Evolutionary conservation across 2,329 filamentous ascomycete species (phyloP).

Genomic region (Coccinonectria pachysandricola): DNA sequence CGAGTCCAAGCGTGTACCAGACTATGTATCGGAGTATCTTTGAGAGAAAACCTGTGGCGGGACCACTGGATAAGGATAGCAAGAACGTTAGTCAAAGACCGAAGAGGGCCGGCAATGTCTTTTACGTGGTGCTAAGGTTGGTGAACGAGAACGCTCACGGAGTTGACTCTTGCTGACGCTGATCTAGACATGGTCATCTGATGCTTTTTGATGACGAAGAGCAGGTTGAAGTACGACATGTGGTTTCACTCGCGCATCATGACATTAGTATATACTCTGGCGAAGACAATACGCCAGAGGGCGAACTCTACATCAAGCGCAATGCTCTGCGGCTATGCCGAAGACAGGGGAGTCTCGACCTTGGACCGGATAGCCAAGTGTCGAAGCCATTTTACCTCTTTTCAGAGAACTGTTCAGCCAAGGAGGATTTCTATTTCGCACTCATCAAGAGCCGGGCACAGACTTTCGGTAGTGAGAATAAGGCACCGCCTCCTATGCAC

Average conservation of each 20-base stretch:
- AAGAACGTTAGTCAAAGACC: slow-evolving; percentile 41
- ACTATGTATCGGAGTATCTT: slow-evolving; percentile 97
- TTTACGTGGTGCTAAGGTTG: slow-evolving; percentile 82
- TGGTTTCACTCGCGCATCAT: slow-evolving; percentile 86
- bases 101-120: slow-evolving; percentile 71
- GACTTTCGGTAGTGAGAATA: slow-evolving; percentile 43
- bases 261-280: slow-evolving; percentile 77
- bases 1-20: slow-evolving; percentile 93
- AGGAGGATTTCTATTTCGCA: slow-evolving; percentile 97
- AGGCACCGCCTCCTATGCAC: slow-evolving; percentile 56
- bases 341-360: slow-evolving; percentile 43
- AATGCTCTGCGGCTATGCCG: slow-evolving; percentile 79
- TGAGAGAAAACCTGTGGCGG: slow-evolving; percentile 54
- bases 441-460: slow-evolving; percentile 76
- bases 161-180: slow-evolving; percentile 6
- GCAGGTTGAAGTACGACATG: slow-evolving; percentile 90
- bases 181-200: slow-evolving; percentile 71
- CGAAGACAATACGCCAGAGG: slow-evolving; percentile 68
- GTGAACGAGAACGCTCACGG: slow-evolving; percentile 10
- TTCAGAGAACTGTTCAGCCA: slow-evolving; percentile 88
- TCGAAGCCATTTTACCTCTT: slow-evolving; percentile 89
- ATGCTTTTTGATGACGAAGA: slow-evolving; percentile 97
- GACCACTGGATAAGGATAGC: slow-evolving; percentile 38
- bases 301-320: slow-evolving; percentile 90
- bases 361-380: slow-evolving; percentile 42